Percentiles rank a stretch among this genome's conserved stretches.
phyloP scores from a whole-genome alignment of 768 basidiomycete species.

The Tricholoma hemisulphureum region DNA sequence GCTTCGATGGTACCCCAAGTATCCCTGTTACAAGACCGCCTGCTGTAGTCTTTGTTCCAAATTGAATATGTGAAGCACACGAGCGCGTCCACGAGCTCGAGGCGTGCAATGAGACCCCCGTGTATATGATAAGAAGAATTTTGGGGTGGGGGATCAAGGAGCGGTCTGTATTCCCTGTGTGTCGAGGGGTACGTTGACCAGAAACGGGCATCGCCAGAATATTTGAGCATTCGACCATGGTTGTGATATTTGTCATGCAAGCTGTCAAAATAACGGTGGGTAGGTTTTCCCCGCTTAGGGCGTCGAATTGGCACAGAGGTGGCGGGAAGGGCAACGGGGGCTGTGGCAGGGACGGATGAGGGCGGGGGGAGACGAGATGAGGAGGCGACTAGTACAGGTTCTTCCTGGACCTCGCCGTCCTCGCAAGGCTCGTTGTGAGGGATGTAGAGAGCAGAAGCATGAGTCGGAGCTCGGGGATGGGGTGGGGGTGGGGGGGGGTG shows the following conservation, averaged over 20 bases:
- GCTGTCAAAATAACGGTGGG: slow-evolving; percentile 48
- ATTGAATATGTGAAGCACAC: slow-evolving; percentile 81
- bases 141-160: slow-evolving; percentile 60
- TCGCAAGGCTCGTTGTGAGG: slow-evolving; percentile 47
- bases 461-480: slow-evolving; percentile 25
- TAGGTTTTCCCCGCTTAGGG: slow-evolving; percentile 59
- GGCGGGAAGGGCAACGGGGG: slow-evolving; percentile 28
- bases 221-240: slow-evolving; percentile 75
- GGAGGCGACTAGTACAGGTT: slow-evolving; percentile 30
- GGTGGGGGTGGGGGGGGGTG: slow-evolving; percentile 26
- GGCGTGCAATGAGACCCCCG: slow-evolving; percentile 70
- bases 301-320: slow-evolving; percentile 59
- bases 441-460: slow-evolving; percentile 18
- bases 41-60: slow-evolving; percentile 72
- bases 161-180: slow-evolving; percentile 62
- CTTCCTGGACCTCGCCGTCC: slow-evolving; percentile 56
- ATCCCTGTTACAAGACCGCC: slow-evolving; percentile 52
- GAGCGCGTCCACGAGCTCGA: slow-evolving; percentile 80
- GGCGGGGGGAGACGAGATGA: slow-evolving; percentile 23
- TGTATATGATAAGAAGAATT: slow-evolving; percentile 73
- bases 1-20: slow-evolving; percentile 70
- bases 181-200: slow-evolving; percentile 69
- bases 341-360: background rate
- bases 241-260: slow-evolving; percentile 70
- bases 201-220: slow-evolving; percentile 78